Percentiles rank a stretch among this genome's conserved stretches.
These are phyloP conservation scores for Vachellia pachyceras DNA, from an alignment of 306 rosid genomes.

Conservation along the genomic window DNA sequence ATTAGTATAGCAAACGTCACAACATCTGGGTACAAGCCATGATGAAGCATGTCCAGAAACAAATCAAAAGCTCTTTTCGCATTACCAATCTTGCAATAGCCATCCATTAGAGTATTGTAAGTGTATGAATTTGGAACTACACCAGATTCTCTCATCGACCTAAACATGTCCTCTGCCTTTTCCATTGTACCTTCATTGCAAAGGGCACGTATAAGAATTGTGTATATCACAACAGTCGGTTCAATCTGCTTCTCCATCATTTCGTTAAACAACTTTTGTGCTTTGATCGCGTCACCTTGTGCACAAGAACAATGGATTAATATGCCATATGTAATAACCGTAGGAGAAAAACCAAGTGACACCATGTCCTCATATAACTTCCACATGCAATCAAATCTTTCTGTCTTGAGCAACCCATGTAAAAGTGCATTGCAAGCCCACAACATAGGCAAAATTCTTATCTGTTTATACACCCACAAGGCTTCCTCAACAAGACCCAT, in stretches of 20 bases:
- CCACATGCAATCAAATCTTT: conserved; percentile 54
- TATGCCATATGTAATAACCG: conserved; percentile 61
- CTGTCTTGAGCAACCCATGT: conserved; percentile 54
- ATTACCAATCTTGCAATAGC: conserved; percentile 62
- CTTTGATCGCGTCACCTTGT: conserved; percentile 48
- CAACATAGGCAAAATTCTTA: conserved; percentile 42
- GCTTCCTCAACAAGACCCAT: conserved; percentile 66
- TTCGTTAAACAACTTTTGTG: conserved; percentile 60
- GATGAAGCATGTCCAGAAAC: conserved; percentile 48
- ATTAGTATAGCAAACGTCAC: conserved; percentile 62
- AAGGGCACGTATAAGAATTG: conserved; percentile 56
- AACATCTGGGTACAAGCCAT: conserved; percentile 60
- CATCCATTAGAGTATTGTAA: conserved; percentile 72
- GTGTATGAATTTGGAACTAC: conserved; percentile 63
- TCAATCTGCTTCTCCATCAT: conserved; percentile 55
- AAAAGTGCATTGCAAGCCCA: conserved; percentile 70
- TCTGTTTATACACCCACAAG: conserved; percentile 48
- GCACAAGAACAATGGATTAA: conserved; percentile 52
- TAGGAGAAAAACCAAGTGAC: conserved; percentile 57
- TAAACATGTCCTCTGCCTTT: conserved; percentile 57
- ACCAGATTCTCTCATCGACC: conserved; percentile 53
- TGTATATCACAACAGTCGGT: conserved; percentile 57
- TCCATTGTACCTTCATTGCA: conserved; percentile 55
- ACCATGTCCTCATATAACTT: conserved; percentile 52
- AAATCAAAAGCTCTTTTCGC: conserved; percentile 47